Conservation (phyloP, 2,329 filamentous ascomycete species). For the Juglanconis juglandina region DNA sequence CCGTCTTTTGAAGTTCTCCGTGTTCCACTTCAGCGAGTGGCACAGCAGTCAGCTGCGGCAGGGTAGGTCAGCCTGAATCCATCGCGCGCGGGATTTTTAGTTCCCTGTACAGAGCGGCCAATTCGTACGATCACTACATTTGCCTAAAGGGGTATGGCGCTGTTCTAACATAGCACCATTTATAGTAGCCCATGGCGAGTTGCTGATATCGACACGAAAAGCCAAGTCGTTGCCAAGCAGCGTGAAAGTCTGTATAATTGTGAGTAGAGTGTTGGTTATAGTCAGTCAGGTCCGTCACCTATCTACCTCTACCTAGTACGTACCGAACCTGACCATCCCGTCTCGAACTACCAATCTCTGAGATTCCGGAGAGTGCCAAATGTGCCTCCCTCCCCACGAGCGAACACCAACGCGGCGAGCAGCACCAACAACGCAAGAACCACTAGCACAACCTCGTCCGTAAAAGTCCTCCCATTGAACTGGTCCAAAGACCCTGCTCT, state of each 20-base stretch:
- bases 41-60: background rate
- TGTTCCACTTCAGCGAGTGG: too few relatives aligned
- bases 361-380: background rate
- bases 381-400: background rate
- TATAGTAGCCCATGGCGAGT: too few relatives aligned
- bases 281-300: background rate
- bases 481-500: slow-evolving; percentile 14
- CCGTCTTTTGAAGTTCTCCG: background rate
- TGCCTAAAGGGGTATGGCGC: background rate
- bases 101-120: background rate
- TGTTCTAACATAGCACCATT: too few relatives aligned
- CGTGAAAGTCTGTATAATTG: background rate
- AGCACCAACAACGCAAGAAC: background rate
- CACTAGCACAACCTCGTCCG: slow-evolving; percentile 7
- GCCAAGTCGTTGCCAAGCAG: background rate
- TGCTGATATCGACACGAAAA: too few relatives aligned
- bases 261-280: background rate
- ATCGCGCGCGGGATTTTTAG: background rate
- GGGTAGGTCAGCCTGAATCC: background rate
- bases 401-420: background rate
- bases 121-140: background rate
- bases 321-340: too few relatives aligned
- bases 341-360: background rate
- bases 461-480: slow-evolving; percentile 7
- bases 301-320: too few relatives aligned